Percentiles rank a stretch among this genome's conserved stretches.
These are phyloP conservation scores for Suillus subalutaceus DNA, from an alignment of 768 basidiomycete species.

Conservation along the genomic window DNA sequence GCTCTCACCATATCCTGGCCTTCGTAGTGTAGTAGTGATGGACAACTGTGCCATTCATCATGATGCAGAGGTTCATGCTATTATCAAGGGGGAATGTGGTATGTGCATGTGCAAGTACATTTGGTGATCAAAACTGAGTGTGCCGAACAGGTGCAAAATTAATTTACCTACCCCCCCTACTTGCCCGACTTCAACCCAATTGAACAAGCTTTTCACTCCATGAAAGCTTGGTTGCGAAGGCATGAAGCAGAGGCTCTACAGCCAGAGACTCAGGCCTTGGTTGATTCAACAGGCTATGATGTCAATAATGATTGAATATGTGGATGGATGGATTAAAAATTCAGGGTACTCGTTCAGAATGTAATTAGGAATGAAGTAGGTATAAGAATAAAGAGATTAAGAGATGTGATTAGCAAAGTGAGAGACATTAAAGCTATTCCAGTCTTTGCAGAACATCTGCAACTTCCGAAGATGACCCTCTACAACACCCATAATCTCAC, in stretches of 20 bases:
- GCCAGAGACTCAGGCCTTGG: constrained; percentile 19
- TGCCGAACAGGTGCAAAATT: constrained; percentile 26
- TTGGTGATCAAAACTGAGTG: constrained; percentile 3
- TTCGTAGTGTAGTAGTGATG: constrained; percentile 39
- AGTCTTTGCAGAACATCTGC: constrained; percentile 5
- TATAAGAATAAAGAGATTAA: constrained; percentile 6
- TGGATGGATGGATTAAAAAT: constrained; percentile 26
- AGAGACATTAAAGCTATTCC: not conserved
- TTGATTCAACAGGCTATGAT: constrained; percentile 24
- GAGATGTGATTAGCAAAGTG: not conserved
- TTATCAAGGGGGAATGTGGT: constrained; percentile 30
- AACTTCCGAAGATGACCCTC: not conserved
- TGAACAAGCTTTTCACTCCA: constrained; percentile 36
- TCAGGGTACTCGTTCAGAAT: constrained; percentile 21
- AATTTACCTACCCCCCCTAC: constrained; percentile 36
- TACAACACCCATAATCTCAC: not conserved
- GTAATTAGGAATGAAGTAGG: constrained; percentile 9
- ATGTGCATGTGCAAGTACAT: constrained; percentile 1
- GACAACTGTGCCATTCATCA: constrained; percentile 48
- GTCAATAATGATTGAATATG: constrained; percentile 21
- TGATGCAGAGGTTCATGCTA: constrained; percentile 34
- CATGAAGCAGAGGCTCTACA: constrained; percentile 21
- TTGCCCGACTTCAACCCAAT: constrained; percentile 41
- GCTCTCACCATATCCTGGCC: constrained; percentile 38
- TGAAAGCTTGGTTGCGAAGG: constrained; percentile 34